Percentiles rank a stretch among this genome's conserved stretches.
Evolutionary conservation across 2,329 filamentous ascomycete genomes (phyloP).

Genomic region (Fusarium chuoi): DNA sequence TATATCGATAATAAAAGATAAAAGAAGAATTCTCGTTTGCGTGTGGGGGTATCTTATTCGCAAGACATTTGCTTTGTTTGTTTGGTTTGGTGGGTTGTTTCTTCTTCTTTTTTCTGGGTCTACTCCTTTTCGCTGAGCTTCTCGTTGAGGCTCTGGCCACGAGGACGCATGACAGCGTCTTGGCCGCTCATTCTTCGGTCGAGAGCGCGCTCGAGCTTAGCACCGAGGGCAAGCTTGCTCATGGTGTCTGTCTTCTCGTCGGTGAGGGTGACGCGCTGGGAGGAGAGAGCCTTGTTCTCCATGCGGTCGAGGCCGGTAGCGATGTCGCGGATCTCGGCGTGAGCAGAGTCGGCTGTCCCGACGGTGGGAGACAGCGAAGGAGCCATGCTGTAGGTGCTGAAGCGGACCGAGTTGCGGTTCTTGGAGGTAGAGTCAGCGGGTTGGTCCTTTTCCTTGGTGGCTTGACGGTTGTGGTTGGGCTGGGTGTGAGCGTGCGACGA

Average conservation of each 20-base stretch:
- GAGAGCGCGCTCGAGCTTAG: constrained; percentile 89
- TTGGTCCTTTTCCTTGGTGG: constrained; percentile 27
- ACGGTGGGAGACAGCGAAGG: constrained; percentile 69
- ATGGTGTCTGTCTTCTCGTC: constrained; percentile 84
- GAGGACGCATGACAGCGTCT: constrained; percentile 83
- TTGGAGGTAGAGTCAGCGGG: constrained; percentile 45
- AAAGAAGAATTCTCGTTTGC: constrained; percentile 18
- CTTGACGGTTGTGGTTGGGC: constrained; percentile 26
- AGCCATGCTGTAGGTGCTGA: constrained; percentile 69
- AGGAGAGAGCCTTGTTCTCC: constrained; percentile 85
- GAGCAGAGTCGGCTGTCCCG: constrained; percentile 63
- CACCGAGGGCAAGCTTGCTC: constrained; percentile 86
- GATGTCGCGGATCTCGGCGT: constrained; percentile 73
- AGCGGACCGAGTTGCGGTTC: constrained; percentile 66
- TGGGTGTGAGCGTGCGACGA: constrained; percentile 27
- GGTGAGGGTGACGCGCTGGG: constrained; percentile 78
- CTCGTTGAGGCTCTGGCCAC: constrained; percentile 52
- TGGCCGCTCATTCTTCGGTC: constrained; percentile 87
- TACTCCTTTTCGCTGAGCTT: constrained; percentile 46
- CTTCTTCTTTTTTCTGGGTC: constrained; percentile 1
- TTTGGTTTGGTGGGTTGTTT: constrained; percentile 10
- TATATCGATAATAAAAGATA: constrained; percentile 3
- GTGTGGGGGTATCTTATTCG: constrained; percentile 26
- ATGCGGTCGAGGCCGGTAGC: constrained; percentile 85
- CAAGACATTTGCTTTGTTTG: constrained; percentile 25